These are phyloP conservation scores for Ceratobasidium sp. DNA, from an alignment of 1,284 basidiomycete species.

Conservation along the genomic window DNA sequence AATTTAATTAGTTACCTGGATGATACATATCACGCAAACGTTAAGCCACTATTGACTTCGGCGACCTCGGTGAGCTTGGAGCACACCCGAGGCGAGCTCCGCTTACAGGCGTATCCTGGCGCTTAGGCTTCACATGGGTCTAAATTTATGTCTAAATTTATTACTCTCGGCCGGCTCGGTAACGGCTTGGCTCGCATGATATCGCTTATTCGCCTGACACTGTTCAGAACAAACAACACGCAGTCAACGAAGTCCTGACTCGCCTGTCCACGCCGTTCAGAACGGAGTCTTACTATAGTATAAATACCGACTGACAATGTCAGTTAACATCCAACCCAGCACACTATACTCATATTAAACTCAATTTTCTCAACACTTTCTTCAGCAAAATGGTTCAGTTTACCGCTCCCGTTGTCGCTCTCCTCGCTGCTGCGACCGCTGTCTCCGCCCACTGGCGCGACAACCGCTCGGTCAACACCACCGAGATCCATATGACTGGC, in stretches of 20 bases:
- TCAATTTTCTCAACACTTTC: no score
- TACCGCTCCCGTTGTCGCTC: not conserved
- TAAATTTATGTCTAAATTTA: not conserved
- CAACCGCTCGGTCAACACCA: not conserved
- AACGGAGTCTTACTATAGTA: not conserved
- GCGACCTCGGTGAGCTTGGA: not conserved
- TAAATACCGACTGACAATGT: not conserved
- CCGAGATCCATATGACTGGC: constrained; percentile 16
- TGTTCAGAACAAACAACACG: not conserved
- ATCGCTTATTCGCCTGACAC: not conserved
- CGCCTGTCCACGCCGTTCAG: not conserved
- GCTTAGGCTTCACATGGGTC: not conserved
- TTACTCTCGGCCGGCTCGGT: not conserved
- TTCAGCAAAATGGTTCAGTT: constrained; percentile 19
- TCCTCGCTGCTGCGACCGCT: constrained; percentile 14
- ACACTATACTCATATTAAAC: not conserved
- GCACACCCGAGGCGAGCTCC: not conserved
- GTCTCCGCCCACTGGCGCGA: constrained; percentile 36
- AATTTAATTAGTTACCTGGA: no score
- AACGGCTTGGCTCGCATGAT: not conserved
- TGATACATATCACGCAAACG: not conserved
- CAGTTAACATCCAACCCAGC: not conserved
- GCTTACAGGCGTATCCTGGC: not conserved
- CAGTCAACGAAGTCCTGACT: not conserved
- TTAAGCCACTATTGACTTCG: not conserved